A percentile compares a stretch with the other conserved stretches of the same genome.
phyloP scores from a whole-genome alignment of 495 filamentous ascomycete genomes.

The Oleoguttula mirabilis region DNA sequence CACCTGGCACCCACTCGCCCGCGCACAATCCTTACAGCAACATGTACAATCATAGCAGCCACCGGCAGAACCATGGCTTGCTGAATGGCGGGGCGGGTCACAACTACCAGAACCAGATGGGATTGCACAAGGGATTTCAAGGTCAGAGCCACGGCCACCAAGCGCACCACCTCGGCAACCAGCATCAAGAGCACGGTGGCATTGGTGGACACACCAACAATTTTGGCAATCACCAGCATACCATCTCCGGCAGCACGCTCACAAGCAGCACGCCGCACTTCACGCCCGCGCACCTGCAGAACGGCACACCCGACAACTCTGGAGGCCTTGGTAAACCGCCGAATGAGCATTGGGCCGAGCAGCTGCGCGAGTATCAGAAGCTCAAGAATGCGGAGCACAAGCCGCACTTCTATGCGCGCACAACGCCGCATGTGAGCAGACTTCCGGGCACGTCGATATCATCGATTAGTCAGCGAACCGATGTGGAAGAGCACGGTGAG shows the following conservation, averaged over 20 bases:
- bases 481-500: slow-evolving; percentile 48
- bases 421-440: slow-evolving; percentile 30
- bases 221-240: slow-evolving; percentile 59
- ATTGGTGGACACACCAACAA: slow-evolving; percentile 35
- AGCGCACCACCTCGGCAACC: slow-evolving; percentile 56
- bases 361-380: slow-evolving; percentile 64
- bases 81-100: slow-evolving; percentile 55
- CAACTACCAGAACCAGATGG: slow-evolving; percentile 52
- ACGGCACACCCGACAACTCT: slow-evolving; percentile 51
- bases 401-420: slow-evolving; percentile 54
- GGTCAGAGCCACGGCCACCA: slow-evolving; percentile 28
- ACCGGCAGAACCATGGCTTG: slow-evolving; percentile 70
- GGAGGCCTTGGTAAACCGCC: slow-evolving; percentile 47
- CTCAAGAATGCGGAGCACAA: slow-evolving; percentile 32
- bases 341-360: slow-evolving; percentile 80
- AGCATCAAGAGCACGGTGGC: slow-evolving; percentile 61
- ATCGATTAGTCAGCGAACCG: slow-evolving; percentile 51
- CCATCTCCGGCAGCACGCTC: slow-evolving; percentile 62
- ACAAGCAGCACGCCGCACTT: slow-evolving; percentile 65
- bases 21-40: slow-evolving; percentile 50
- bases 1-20: slow-evolving; percentile 54
- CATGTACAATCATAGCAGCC: slow-evolving; percentile 76
- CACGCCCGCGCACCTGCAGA: slow-evolving; percentile 58
- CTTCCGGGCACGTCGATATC: slow-evolving; percentile 26
- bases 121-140: slow-evolving; percentile 53